phyloP scores from a whole-genome alignment of 225 moss, liverwort and hornwort genomes.

The Physcomitrium patens region DNA sequence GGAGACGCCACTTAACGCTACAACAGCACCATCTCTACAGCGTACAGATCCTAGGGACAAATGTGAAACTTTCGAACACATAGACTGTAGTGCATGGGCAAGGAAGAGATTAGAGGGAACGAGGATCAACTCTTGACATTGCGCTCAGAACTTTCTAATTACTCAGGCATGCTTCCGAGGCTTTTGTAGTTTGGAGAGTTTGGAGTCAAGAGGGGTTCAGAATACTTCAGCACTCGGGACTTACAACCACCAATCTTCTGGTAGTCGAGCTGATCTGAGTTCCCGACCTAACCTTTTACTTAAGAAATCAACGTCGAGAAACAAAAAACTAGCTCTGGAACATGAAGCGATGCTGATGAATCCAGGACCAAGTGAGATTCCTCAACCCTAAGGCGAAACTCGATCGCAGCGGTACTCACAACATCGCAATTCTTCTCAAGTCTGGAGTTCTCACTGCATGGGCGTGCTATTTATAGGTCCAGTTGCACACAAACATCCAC shows the following conservation, averaged over 20 bases:
- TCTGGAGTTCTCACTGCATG: background rate
- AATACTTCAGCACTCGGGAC: background rate
- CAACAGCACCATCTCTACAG: no score
- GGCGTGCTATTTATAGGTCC: conserved; percentile 21
- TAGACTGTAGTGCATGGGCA: background rate
- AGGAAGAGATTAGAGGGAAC: background rate
- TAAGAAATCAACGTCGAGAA: background rate
- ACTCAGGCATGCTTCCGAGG: background rate
- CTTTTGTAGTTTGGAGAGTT: background rate
- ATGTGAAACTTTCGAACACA: background rate
- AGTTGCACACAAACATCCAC: conserved; percentile 17
- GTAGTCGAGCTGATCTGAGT: background rate
- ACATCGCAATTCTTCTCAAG: background rate
- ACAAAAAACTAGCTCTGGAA: background rate
- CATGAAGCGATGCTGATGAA: background rate
- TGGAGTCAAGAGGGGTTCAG: background rate
- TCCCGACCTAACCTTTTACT: background rate
- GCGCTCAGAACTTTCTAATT: background rate
- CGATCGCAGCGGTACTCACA: background rate
- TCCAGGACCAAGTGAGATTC: background rate
- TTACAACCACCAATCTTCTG: background rate
- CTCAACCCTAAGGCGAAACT: background rate
- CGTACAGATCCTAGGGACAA: background rate
- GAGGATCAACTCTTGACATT: background rate
- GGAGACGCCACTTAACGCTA: no score